Evolutionary conservation across 345 rosid genomes (phyloP).

Genomic region (Kernera saxatilis): DNA sequence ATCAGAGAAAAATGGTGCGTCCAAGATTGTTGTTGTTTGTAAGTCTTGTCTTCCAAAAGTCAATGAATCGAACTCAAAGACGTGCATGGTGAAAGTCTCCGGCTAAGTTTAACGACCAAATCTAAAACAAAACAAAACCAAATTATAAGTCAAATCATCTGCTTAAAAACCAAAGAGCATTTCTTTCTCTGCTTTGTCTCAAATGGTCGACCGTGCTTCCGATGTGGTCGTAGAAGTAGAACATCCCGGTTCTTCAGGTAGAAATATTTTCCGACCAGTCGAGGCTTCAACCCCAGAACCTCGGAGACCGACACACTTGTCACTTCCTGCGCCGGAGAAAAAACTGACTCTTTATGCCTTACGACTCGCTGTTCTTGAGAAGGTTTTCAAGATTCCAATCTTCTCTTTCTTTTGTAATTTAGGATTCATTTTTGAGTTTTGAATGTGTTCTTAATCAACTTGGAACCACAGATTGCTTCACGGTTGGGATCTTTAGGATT

Average conservation of each 20-base stretch:
- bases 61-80: slow-evolving; percentile 14
- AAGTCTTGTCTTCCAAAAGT: slow-evolving; percentile 17
- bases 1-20: not conserved
- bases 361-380: slow-evolving; percentile 76
- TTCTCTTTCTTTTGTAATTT: not conserved
- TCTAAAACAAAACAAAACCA: not conserved
- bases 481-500: slow-evolving; percentile 85
- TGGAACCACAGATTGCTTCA: slow-evolving; percentile 45
- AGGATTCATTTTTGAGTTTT: not conserved
- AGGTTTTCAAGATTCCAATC: slow-evolving; percentile 23
- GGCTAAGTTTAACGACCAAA: not conserved
- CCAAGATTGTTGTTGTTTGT: not conserved
- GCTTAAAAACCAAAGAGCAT: not conserved
- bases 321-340: slow-evolving; percentile 65
- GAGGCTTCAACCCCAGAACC: slow-evolving; percentile 22
- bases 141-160: not conserved
- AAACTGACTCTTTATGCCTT: slow-evolving; percentile 84
- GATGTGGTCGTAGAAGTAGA: slow-evolving; percentile 40
- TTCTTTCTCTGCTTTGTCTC: slow-evolving; percentile 19
- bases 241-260: slow-evolving; percentile 27
- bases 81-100: slow-evolving; percentile 21
- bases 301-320: slow-evolving; percentile 8
- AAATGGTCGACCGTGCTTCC: slow-evolving; percentile 28
- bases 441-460: not conserved
- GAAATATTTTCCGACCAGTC: slow-evolving; percentile 46